Conservation (phyloP, 2,329 filamentous ascomycete genomes). For the Botryotinia calthae region DNA sequence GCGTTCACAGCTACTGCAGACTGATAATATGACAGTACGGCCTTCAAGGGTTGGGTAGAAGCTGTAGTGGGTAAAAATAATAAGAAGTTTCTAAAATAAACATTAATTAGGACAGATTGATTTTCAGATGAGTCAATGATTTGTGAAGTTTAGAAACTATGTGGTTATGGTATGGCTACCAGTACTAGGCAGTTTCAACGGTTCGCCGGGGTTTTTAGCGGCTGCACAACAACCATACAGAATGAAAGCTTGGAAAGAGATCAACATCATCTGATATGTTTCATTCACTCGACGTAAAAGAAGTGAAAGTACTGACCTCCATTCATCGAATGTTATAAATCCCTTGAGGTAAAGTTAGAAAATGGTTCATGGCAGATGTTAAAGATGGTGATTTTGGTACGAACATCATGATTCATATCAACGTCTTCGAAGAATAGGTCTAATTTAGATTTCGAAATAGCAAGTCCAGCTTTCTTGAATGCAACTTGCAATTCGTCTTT, state of each 20-base stretch:
- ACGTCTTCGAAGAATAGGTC: slow-evolving; percentile 86
- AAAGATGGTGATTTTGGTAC: slow-evolving; percentile 13
- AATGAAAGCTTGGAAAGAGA: not conserved
- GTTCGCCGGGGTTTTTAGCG: not conserved
- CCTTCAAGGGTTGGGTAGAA: slow-evolving; percentile 68
- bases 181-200: not conserved
- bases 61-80: slow-evolving; percentile 75
- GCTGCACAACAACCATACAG: not conserved
- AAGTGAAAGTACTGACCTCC: slow-evolving; percentile 66
- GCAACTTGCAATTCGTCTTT: slow-evolving; percentile 79
- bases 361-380: not conserved
- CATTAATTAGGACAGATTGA: slow-evolving; percentile 4
- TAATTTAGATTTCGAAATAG: slow-evolving; percentile 73
- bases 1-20: slow-evolving; percentile 84
- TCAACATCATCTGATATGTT: not conserved
- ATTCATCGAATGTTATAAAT: slow-evolving; percentile 86
- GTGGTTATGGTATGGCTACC: not conserved
- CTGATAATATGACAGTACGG: slow-evolving; percentile 87
- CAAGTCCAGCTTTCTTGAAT: slow-evolving; percentile 74
- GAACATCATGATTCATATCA: slow-evolving; percentile 75
- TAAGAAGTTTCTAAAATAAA: slow-evolving; percentile 71
- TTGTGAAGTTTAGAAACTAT: not conserved
- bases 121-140: not conserved
- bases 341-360: slow-evolving; percentile 39
- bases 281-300: not conserved